phyloP scores from a whole-genome alignment of 2,329 filamentous ascomycete genomes.

The Fusarium domesticum region DNA sequence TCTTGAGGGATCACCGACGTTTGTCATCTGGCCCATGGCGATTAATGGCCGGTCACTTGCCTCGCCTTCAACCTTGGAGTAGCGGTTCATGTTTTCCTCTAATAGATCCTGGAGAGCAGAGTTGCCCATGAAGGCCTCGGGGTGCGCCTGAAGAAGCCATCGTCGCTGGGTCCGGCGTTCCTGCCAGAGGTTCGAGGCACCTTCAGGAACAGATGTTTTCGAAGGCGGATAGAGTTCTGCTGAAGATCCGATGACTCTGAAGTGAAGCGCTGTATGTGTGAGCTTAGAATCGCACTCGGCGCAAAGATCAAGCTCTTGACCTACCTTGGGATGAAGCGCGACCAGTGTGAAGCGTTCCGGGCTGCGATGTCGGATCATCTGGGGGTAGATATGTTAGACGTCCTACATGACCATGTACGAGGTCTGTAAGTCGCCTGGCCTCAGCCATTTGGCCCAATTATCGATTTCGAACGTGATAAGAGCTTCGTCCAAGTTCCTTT shows the following conservation, averaged over 20 bases:
- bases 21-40: conserved; percentile 53
- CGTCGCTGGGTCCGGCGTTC: conserved; percentile 39
- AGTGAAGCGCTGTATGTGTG: conserved; percentile 29
- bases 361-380: conserved; percentile 19
- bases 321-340: conserved; percentile 29
- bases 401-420: conserved; percentile 35
- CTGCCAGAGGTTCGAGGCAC: conserved; percentile 29
- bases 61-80: conserved; percentile 28
- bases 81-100: conserved; percentile 36
- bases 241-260: conserved; percentile 33
- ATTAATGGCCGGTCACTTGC: conserved; percentile 40
- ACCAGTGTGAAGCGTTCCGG: conserved; percentile 32
- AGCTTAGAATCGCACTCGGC: conserved; percentile 7
- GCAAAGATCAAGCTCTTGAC: conserved; percentile 12
- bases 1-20: conserved; percentile 34
- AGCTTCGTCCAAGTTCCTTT: conserved; percentile 26
- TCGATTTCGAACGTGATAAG: conserved; percentile 30
- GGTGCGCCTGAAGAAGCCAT: conserved; percentile 52
- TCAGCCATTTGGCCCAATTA: conserved; percentile 39
- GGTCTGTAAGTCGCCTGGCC: conserved; percentile 31
- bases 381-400: conserved; percentile 32
- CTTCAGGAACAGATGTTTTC: conserved; percentile 22
- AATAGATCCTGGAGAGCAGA: conserved; percentile 33
- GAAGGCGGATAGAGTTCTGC: conserved; percentile 37
- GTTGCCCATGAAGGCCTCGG: conserved; percentile 47